A percentile compares a stretch with the other conserved stretches of the same genome.
Evolutionary conservation across 2,329 filamentous ascomycete species (phyloP).

Genomic region (Aspergillus proliferans): DNA sequence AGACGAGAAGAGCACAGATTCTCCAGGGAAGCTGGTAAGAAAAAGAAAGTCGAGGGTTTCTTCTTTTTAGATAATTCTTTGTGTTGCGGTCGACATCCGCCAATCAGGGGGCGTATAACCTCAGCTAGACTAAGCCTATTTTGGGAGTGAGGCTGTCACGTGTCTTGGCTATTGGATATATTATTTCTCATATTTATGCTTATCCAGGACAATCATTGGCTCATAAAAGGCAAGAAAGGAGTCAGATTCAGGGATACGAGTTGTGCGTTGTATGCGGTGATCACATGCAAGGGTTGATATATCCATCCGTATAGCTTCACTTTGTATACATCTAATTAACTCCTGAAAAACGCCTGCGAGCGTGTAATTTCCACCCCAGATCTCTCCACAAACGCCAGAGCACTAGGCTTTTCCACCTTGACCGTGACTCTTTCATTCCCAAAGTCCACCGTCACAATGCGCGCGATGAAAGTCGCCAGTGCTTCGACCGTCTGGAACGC

Average conservation of each 20-base stretch:
- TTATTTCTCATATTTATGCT: no score
- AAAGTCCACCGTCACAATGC: conserved; percentile 41
- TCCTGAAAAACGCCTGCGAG: conserved; percentile 37
- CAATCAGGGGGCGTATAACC: conserved; percentile 11
- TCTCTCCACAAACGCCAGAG: conserved; percentile 43
- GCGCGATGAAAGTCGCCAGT: conserved; percentile 43
- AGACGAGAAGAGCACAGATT: neutral
- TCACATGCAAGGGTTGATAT: no score
- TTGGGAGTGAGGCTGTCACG: conserved; percentile 9
- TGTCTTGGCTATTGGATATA: conserved; percentile 4
- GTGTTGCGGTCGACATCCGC: conserved; percentile 1
- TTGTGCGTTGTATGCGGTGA: no score
- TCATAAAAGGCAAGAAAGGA: no score
- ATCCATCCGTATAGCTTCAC: no score
- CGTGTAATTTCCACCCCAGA: conserved; percentile 47
- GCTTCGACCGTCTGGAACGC: conserved; percentile 48
- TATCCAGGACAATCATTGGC: no score
- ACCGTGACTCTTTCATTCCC: conserved; percentile 43
- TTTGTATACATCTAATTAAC: no score
- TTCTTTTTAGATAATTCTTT: neutral
- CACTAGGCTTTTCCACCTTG: conserved; percentile 45
- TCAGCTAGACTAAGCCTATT: conserved; percentile 6
- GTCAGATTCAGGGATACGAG: no score
- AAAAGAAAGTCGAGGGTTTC: neutral
- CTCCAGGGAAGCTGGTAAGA: conserved; percentile 2